phyloP scores from a whole-genome alignment of 75 land plant genomes.

The Pinus tabuliformis region DNA sequence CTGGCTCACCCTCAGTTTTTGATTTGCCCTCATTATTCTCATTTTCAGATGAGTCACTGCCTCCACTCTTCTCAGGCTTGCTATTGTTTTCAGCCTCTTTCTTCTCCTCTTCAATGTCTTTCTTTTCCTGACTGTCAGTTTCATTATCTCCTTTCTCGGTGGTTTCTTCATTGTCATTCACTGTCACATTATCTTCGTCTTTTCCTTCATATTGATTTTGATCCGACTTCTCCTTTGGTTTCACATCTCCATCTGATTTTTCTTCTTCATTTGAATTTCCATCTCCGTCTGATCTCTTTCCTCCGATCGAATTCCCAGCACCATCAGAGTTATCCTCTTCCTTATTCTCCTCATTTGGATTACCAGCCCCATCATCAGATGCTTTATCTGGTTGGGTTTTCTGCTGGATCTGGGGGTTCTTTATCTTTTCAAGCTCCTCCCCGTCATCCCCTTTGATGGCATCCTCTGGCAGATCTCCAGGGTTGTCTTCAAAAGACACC shows the following conservation, averaged over 20 bases:
- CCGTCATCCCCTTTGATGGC: slow-evolving; percentile 14
- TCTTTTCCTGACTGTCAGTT: not conserved
- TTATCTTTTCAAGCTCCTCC: not conserved
- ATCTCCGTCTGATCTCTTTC: slow-evolving; percentile 9
- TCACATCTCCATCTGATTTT: not conserved
- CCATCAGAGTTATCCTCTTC: slow-evolving; percentile 6
- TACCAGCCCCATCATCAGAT: slow-evolving; percentile 2
- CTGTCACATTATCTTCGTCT: not conserved
- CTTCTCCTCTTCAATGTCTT: not conserved
- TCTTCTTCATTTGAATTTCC: slow-evolving; percentile 1
- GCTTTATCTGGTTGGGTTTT: slow-evolving; percentile 14
- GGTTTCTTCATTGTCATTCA: not conserved
- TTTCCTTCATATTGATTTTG: not conserved
- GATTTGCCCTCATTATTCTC: not conserved
- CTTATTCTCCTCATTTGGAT: slow-evolving; percentile 5
- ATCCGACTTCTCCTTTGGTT: slow-evolving; percentile 7
- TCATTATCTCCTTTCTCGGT: not conserved
- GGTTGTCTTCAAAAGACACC: slow-evolving; percentile 28
- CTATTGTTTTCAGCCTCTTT: not conserved
- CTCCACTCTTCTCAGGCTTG: not conserved
- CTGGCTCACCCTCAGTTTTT: not conserved
- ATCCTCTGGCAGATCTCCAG: slow-evolving; percentile 18
- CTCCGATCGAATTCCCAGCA: slow-evolving; percentile 1
- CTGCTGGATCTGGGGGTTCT: slow-evolving; percentile 8
- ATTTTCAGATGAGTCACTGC: not conserved